Evolutionary conservation across 805 yeast genomes (phyloP).

Genomic region (Wickerhamiella sorbophila): DNA sequence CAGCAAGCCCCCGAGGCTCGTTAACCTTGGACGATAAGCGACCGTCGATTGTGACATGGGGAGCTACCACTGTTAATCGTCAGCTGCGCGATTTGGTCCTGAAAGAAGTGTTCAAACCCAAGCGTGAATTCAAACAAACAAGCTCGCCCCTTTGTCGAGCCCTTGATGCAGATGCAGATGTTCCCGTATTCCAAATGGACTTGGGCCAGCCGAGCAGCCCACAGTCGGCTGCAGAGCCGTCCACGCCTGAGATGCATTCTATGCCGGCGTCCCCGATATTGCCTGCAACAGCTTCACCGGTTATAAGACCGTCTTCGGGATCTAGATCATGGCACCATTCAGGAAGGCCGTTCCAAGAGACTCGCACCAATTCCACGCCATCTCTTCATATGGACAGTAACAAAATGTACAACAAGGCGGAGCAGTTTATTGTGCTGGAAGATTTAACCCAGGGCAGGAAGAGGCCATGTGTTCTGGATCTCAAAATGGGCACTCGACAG

Average conservation of each 20-base stretch:
- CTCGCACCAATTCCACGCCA: neutral
- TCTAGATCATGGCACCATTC: neutral
- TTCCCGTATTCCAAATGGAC: neutral
- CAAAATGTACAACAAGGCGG: constrained; percentile 37
- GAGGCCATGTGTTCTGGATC: constrained; percentile 81
- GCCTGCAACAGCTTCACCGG: neutral
- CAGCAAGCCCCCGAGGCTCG: constrained; percentile 10
- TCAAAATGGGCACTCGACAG: constrained; percentile 97
- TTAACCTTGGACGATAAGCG: constrained; percentile 18
- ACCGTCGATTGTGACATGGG: constrained; percentile 22
- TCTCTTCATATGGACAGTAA: constrained; percentile 7
- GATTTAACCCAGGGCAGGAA: constrained; percentile 75
- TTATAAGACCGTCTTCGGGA: neutral
- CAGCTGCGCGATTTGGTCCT: constrained; percentile 56
- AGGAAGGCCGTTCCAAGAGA: neutral
- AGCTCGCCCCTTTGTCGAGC: neutral
- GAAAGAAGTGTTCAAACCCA: constrained; percentile 56
- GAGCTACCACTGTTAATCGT: constrained; percentile 58
- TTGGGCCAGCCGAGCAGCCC: neutral
- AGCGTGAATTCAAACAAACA: neutral
- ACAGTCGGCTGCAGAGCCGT: neutral
- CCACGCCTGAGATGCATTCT: neutral
- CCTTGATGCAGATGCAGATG: neutral
- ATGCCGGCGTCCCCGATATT: neutral
- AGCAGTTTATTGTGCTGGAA: constrained; percentile 74